phyloP scores from a whole-genome alignment of 2,329 filamentous ascomycete genomes.

The Calonectria hongkongensis region DNA sequence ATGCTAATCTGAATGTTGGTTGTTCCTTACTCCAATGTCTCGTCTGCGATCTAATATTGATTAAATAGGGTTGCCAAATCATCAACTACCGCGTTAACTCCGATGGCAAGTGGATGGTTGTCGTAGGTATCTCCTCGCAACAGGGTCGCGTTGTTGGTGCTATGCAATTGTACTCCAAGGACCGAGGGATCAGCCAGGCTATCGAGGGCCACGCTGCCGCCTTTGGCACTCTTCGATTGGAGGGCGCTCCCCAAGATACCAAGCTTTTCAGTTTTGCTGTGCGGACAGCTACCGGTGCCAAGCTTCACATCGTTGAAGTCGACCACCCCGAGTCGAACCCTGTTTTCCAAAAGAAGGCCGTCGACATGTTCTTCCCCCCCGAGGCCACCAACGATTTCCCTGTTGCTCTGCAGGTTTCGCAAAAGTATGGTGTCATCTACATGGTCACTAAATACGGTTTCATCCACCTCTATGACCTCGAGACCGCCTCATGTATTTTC shows the following conservation, averaged over 20 bases:
- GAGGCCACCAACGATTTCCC: constrained; percentile 98
- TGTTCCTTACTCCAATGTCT: neutral
- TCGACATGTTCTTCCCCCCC: constrained; percentile 97
- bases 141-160: constrained; percentile 94
- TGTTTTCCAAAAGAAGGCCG: constrained; percentile 93
- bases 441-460: constrained; percentile 99
- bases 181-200: constrained; percentile 96
- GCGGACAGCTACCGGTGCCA: constrained; percentile 90
- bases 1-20: constrained; percentile 89
- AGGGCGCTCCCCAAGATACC: constrained; percentile 91
- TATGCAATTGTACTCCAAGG: constrained; percentile 98
- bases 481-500: constrained; percentile 96
- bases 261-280: constrained; percentile 99
- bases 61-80: constrained; percentile 91
- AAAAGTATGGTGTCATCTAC: constrained; percentile 97
- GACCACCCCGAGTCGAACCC: constrained; percentile 94
- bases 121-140: constrained; percentile 96
- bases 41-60: constrained; percentile 43
- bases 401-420: constrained; percentile 96
- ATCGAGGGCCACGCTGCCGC: constrained; percentile 98
- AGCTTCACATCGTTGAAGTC: constrained; percentile 98
- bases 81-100: constrained; percentile 99
- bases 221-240: constrained; percentile 91
- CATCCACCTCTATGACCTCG: constrained; percentile 98
- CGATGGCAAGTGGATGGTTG: constrained; percentile 98